Base-by-base conservation (phyloP, 805 yeast species). In the Wickerhamomyces bovis region DNA sequence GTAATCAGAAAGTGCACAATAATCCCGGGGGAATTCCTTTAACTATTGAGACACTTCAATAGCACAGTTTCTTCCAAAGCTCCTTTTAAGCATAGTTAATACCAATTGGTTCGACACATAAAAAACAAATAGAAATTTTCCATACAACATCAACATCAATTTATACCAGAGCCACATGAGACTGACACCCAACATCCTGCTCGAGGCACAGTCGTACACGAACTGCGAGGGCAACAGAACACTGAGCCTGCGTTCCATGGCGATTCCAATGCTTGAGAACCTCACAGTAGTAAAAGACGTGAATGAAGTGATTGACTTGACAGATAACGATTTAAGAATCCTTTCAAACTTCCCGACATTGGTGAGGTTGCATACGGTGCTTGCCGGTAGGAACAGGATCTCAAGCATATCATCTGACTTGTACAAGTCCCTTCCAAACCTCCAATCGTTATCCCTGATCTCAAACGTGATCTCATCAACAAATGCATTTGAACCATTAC, bases 281-380 rank as follows among this genome's bases (percentile, higher is more conserved):
- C 54, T 78, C 2, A 71, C 71, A 1, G 65, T 62, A 3, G 58
- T 72, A 1, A 62, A 58, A 45, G 78, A 73, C 60, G 67, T 57
- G 38, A 45, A 51, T 30, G 82, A 73, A 49, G 78, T 73, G 15
- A 64, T 92, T 3, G 97, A 92, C 61, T 60, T 92, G 28, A 78
- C 92, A 1, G 82, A 84, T 57, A 92, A 92, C 64, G 83, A 78
- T 30, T 65, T 92, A n/a, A 64, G 72, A 1, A 71, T 70, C 3
- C 53, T 92, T 6, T 71, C 75, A 15, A 71, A 68, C 57, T 70
- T 77, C 33, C 87, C 83, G 0, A 57, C 48, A 19, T 58, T 75
- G 38, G 43, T 45, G 28, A 73, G 71, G 36, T 57, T 77, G 43
- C 72, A 71, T 39, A 76, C 83, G 0, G 55, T 92, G 2, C 67